Percentiles rank a stretch among this genome's conserved stretches.
phyloP scores from a whole-genome alignment of 768 basidiomycete genomes.

The Clitopilus hobsonii region DNA sequence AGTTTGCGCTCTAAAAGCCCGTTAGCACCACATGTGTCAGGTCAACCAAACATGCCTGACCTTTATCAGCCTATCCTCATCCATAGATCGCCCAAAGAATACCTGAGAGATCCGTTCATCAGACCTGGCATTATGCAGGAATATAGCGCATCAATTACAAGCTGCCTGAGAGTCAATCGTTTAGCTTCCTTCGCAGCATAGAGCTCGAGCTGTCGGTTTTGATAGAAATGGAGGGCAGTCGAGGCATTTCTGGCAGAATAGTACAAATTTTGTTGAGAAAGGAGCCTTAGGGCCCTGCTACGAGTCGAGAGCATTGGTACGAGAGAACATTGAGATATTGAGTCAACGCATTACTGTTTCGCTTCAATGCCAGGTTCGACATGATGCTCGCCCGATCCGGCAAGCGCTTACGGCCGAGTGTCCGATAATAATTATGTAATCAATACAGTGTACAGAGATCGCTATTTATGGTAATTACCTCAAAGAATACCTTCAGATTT shows the following conservation, averaged over 20 bases:
- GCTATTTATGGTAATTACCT: conserved; percentile 4
- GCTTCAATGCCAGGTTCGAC: background rate
- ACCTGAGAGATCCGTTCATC: conserved; percentile 40
- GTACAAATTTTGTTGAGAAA: conserved; percentile 1
- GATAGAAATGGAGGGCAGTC: conserved; percentile 66
- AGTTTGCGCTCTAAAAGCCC: conserved; percentile 70
- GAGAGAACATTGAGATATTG: background rate
- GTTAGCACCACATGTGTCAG: conserved; percentile 1
- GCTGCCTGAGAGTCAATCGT: conserved; percentile 70
- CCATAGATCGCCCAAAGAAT: conserved; percentile 83
- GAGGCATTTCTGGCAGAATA: conserved; percentile 11
- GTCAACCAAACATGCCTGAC: conserved; percentile 27
- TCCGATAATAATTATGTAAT: background rate
- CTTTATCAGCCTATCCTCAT: conserved; percentile 72
- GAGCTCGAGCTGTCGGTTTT: conserved; percentile 75
- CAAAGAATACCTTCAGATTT: conserved; percentile 65
- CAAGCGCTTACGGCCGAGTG: background rate
- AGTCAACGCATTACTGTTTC: conserved; percentile 1
- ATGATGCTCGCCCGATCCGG: background rate
- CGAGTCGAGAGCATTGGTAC: background rate
- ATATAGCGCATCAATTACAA: conserved; percentile 40
- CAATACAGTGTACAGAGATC: background rate
- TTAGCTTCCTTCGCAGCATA: conserved; percentile 75
- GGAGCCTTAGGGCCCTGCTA: conserved; percentile 3
- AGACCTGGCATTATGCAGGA: background rate